Percentiles rank a stretch among this genome's conserved stretches.
These are phyloP conservation scores for Postia placenta DNA, from an alignment of 768 basidiomycete genomes.

Conservation along the genomic window DNA sequence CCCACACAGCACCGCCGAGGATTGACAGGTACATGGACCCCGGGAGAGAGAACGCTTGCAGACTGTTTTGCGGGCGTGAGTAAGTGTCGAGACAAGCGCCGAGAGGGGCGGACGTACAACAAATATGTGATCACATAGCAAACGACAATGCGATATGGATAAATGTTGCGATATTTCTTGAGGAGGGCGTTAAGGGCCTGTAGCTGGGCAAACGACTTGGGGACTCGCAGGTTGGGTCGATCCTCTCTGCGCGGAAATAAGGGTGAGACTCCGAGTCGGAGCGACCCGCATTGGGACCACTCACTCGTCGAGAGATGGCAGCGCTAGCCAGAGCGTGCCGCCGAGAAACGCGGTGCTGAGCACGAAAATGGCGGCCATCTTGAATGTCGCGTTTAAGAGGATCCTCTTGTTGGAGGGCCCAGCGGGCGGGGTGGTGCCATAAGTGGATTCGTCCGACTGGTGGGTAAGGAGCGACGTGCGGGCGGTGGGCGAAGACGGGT, in stretches of 20 bases:
- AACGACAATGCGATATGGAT: constrained; percentile 77
- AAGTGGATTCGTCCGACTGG: constrained; percentile 20
- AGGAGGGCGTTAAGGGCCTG: constrained; percentile 79
- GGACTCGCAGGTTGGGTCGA: constrained; percentile 69
- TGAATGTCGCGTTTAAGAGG: constrained; percentile 75
- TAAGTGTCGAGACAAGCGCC: neutral
- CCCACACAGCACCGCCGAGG: constrained; percentile 94
- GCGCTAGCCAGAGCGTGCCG: constrained; percentile 70
- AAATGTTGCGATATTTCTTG: constrained; percentile 89
- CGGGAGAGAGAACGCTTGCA: constrained; percentile 94
- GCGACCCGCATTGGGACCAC: constrained; percentile 25
- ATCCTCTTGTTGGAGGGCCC: constrained; percentile 44
- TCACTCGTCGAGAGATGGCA: constrained; percentile 75
- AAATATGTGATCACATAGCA: constrained; percentile 89
- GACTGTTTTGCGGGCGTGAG: constrained; percentile 35
- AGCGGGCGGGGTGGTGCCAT: constrained; percentile 42
- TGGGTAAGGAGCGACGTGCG: constrained; percentile 21
- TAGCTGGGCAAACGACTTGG: constrained; percentile 83
- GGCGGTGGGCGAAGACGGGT: constrained; percentile 30
- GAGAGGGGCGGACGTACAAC: constrained; percentile 54
- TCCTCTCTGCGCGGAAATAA: constrained; percentile 51
- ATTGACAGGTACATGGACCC: constrained; percentile 99
- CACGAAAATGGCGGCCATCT: constrained; percentile 76
- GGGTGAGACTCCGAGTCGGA: neutral
- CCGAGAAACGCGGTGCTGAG: constrained; percentile 66